Conservation (phyloP, 176 grass and related monocot species). For the Guadua angustifolia region DNA sequence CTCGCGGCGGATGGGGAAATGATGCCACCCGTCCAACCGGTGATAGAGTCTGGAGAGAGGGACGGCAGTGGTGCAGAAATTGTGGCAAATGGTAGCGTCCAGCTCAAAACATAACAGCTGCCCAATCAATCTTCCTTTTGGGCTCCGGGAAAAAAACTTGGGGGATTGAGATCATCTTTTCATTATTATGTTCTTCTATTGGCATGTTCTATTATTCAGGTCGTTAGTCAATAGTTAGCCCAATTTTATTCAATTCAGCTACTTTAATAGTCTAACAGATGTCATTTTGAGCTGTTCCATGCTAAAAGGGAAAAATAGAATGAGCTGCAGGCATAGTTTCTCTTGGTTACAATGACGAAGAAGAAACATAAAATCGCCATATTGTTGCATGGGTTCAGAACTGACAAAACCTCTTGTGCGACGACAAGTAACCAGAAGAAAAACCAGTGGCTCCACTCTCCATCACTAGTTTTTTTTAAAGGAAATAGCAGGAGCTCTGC, state of each 20-base stretch:
- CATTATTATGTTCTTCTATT: constrained; percentile 1
- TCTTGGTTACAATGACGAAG: neutral
- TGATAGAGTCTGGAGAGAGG: constrained; percentile 44
- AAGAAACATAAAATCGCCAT: neutral
- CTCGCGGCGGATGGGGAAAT: constrained; percentile 28
- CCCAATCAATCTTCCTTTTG: constrained; percentile 20
- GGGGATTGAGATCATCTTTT: constrained; percentile 3
- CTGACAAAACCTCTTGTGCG: neutral
- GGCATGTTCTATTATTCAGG: neutral
- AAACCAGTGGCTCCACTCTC: neutral
- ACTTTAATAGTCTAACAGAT: neutral
- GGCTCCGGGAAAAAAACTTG: neutral
- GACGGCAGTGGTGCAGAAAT: constrained; percentile 11
- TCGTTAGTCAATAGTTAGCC: neutral
- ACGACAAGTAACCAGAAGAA: neutral
- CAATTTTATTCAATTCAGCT: neutral
- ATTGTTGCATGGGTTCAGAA: neutral
- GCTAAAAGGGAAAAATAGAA: neutral
- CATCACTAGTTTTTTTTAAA: no score
- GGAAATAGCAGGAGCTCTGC: no score
- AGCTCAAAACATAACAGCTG: constrained; percentile 43
- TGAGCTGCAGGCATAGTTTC: neutral
- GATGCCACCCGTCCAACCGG: constrained; percentile 49
- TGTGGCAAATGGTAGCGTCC: constrained; percentile 29
- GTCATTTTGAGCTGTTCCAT: constrained; percentile 11